Evolutionary conservation across 2,329 filamentous ascomycete genomes (phyloP).

Genomic region (Fusarium pseudonygamai): DNA sequence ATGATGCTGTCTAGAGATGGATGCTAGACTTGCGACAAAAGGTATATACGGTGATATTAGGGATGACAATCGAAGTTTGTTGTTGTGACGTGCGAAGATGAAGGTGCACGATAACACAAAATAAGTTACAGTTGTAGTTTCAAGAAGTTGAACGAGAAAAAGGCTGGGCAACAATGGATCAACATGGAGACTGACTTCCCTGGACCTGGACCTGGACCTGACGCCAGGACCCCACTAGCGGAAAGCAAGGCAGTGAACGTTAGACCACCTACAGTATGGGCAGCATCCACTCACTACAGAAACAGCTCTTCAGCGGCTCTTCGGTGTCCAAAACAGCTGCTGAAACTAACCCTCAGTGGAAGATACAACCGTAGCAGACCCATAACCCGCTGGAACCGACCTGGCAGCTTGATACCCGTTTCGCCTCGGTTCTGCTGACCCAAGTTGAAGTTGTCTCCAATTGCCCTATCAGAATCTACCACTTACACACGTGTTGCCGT

Average conservation of each 20-base stretch:
- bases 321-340: conserved; percentile 14
- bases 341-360: conserved; percentile 17
- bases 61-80: not conserved
- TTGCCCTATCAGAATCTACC: conserved; percentile 33
- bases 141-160: conserved; percentile 18
- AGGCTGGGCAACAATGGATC: conserved; percentile 23
- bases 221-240: conserved; percentile 18
- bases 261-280: not conserved
- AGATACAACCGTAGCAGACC: not conserved
- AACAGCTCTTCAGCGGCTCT: conserved; percentile 14
- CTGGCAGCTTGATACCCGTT: not conserved
- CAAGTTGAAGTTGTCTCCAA: not conserved
- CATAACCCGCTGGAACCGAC: conserved; percentile 7
- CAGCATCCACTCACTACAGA: not conserved
- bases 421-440: not conserved
- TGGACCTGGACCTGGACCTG: conserved; percentile 7
- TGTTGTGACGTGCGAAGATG: not conserved
- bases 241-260: conserved; percentile 2
- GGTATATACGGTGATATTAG: not conserved
- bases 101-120: conserved; percentile 8
- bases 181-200: not conserved
- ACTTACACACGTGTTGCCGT: conserved; percentile 30
- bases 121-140: not conserved
- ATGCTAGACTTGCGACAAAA: not conserved
- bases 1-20: not conserved